Evolutionary conservation across 306 rosid species (phyloP), one percentile per base, ranked within the genome.

Genomic region (Vachellia collinsii): DNA sequence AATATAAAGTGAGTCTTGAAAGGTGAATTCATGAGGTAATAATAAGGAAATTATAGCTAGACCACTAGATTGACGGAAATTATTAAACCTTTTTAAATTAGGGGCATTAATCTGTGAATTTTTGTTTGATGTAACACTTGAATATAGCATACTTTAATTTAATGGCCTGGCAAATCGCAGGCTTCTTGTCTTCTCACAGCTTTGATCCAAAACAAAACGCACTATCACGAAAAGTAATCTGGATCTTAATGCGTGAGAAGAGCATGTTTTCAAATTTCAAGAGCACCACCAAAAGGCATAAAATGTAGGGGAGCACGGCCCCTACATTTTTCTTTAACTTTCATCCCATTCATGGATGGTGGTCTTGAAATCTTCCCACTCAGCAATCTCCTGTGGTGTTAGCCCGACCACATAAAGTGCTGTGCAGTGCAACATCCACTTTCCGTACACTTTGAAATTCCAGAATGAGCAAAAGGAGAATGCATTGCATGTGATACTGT

Each of bases 401-500:
- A 19, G 13, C 76, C 77, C 66, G 66, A 73, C 66, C 77, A 53
- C 65, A 53, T 10, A 73, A 53, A 73, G 77, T 73, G 77, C 77
- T 53, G 42, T 73, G 48, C 63, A 50, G 54, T 16, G 44, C 8
- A 29, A 48, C 38, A 72, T 34, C 76, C 76, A 72, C 77, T 37
- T 38, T 73, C 77, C 77, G 65, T 73, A 73, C 37, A 37, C 38
- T 48, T 70, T 12, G 62, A 47, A 29, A 46, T 23, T 50, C 47
- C 47, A 53, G 39, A 73, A 73, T 50, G 65, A 17, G 66, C 41
- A 20, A 72, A 42, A 13, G 64, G 44, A 9, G 7, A 38, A 53
- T 37, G 59, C n/a, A 11, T 29, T 42, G 7, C 47, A 73, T 2
- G 56, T 10, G 64, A 47, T 17, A 9, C 62, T 37, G 65, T 73